phyloP scores from a whole-genome alignment of 2,329 filamentous ascomycete genomes.

The Cytospora piceae region DNA sequence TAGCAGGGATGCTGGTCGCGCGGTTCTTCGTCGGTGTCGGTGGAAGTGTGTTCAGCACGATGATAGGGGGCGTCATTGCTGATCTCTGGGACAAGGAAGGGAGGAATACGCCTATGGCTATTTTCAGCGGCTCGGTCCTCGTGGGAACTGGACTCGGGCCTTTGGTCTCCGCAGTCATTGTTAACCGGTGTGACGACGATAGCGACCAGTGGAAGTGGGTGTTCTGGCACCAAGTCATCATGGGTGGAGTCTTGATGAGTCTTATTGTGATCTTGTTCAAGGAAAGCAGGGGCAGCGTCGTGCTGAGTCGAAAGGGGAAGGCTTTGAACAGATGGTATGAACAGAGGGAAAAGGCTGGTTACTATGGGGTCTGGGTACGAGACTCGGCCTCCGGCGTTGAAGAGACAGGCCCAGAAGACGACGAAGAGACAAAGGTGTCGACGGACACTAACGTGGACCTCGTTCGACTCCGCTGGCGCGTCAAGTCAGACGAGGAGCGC shows the following conservation, averaged over 20 bases:
- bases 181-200: conserved; percentile 54
- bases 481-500: conserved; percentile 77
- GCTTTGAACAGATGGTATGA: conserved; percentile 81
- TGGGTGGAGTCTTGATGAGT: conserved; percentile 64
- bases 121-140: conserved; percentile 81
- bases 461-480: conserved; percentile 75
- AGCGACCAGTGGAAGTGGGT: conserved; percentile 74
- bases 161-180: conserved; percentile 70
- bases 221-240: conserved; percentile 83
- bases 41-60: conserved; percentile 78
- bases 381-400: conserved; percentile 30
- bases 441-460: conserved; percentile 29
- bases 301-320: conserved; percentile 75
- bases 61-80: conserved; percentile 89
- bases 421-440: conserved; percentile 32
- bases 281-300: conserved; percentile 80
- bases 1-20: conserved; percentile 74
- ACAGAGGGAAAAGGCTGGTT: conserved; percentile 66
- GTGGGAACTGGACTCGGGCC: conserved; percentile 81
- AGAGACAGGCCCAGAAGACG: conserved; percentile 30
- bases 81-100: conserved; percentile 81
- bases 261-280: conserved; percentile 72
- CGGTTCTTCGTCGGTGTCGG: conserved; percentile 80
- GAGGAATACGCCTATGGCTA: conserved; percentile 85
- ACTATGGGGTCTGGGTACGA: conserved; percentile 49